These are phyloP conservation scores for Trichoderma sp. DNA, from an alignment of 2,329 filamentous ascomycete species.

Conservation along the genomic window DNA sequence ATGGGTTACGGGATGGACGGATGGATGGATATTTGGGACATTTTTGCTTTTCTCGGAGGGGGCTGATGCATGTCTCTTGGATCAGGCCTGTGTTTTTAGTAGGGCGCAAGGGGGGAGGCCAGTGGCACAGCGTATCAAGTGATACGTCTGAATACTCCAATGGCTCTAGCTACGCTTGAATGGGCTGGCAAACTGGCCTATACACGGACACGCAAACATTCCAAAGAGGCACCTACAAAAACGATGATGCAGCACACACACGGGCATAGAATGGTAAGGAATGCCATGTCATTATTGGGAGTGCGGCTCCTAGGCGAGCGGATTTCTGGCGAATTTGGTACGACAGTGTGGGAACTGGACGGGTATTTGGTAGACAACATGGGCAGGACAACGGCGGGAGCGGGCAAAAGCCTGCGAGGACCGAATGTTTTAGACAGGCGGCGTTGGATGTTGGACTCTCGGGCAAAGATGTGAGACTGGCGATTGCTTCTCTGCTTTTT, in stretches of 20 bases:
- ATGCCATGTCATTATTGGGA: neutral
- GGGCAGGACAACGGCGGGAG: neutral
- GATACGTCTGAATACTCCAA: neutral
- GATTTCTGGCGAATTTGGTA: neutral
- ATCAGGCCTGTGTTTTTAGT: neutral
- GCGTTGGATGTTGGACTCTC: slow-evolving; percentile 7
- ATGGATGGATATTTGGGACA: neutral
- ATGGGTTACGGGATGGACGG: neutral
- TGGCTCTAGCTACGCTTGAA: neutral
- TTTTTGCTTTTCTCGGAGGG: neutral
- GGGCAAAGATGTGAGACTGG: neutral
- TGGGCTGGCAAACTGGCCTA: neutral
- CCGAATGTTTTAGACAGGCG: slow-evolving; percentile 9
- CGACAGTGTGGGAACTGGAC: neutral
- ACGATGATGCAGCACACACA: neutral
- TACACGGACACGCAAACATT: slow-evolving; percentile 10
- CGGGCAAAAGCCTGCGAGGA: neutral
- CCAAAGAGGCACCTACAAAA: neutral
- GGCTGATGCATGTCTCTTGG: neutral
- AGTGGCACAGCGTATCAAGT: neutral
- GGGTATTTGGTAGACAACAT: slow-evolving; percentile 2
- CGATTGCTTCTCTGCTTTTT: neutral
- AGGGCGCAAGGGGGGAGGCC: neutral
- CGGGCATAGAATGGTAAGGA: neutral
- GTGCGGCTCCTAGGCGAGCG: neutral